Conservation (phyloP, 192 early-diverging fungal genomes). For the Lobulomyces angularis region DNA sequence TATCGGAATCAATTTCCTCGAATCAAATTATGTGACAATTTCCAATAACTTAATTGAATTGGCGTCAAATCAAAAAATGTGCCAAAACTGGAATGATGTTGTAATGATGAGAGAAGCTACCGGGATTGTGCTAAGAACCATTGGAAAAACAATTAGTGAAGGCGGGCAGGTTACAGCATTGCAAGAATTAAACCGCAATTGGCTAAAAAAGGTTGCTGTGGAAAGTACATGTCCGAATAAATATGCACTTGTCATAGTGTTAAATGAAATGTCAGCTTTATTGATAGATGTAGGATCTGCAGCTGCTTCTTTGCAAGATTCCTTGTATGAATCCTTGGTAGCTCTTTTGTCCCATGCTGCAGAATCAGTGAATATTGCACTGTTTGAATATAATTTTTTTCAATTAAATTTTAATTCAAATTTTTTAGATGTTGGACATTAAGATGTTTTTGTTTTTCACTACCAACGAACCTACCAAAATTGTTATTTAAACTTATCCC, state of each 20-base stretch:
- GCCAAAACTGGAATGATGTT: slow-evolving; percentile 35
- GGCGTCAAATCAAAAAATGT: slow-evolving; percentile 36
- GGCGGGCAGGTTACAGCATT: slow-evolving; percentile 60
- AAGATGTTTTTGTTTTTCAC: slow-evolving; percentile 49
- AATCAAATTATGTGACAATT: slow-evolving; percentile 60
- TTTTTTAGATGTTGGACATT: slow-evolving; percentile 42
- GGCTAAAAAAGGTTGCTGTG: slow-evolving; percentile 34
- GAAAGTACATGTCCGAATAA: slow-evolving; percentile 27
- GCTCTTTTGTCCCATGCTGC: slow-evolving; percentile 54
- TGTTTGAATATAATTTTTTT: no score
- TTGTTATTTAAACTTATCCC: slow-evolving; percentile 51
- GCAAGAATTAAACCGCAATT: slow-evolving; percentile 41
- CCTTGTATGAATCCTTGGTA: slow-evolving; percentile 55
- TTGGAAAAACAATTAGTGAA: slow-evolving; percentile 68
- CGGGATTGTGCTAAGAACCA: slow-evolving; percentile 53
- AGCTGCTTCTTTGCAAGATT: slow-evolving; percentile 44
- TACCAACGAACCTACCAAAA: slow-evolving; percentile 48
- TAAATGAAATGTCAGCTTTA: slow-evolving; percentile 62
- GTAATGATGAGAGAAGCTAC: slow-evolving; percentile 47
- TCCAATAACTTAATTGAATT: slow-evolving; percentile 53
- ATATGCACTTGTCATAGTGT: slow-evolving; percentile 49
- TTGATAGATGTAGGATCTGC: slow-evolving; percentile 68
- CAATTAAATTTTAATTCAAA: no score
- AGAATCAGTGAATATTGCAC: slow-evolving; percentile 57
- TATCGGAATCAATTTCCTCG: slow-evolving; percentile 58